These are phyloP conservation scores for Albugo laibachii DNA, from an alignment of 352 stramenopile species.

Conservation along the genomic window DNA sequence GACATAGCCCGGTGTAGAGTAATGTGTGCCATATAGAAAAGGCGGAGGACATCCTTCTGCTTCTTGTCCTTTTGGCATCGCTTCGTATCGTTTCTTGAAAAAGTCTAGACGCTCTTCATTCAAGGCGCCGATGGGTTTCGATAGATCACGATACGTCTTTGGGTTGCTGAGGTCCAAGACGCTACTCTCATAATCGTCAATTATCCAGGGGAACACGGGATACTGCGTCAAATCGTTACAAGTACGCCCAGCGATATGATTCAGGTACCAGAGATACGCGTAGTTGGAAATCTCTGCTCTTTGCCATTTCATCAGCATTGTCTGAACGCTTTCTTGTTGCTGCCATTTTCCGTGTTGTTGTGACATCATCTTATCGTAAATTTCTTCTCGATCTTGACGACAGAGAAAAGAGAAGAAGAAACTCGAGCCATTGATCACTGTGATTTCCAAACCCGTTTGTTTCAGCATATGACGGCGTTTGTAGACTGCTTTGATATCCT, in stretches of 20 bases:
- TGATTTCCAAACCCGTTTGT: constrained; percentile 62
- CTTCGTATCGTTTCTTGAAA: constrained; percentile 76
- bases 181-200: constrained; percentile 70
- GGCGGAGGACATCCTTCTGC: constrained; percentile 61
- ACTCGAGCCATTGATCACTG: constrained; percentile 19
- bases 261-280: constrained; percentile 75
- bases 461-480: constrained; percentile 77
- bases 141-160: constrained; percentile 83
- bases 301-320: constrained; percentile 57
- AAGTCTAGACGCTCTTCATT: constrained; percentile 72
- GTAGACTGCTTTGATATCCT: constrained; percentile 52
- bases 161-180: constrained; percentile 65
- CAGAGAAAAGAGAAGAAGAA: constrained; percentile 73
- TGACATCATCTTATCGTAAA: constrained; percentile 47
- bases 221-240: constrained; percentile 86
- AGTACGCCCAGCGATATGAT: constrained; percentile 59
- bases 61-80: constrained; percentile 74
- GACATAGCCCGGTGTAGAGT: constrained; percentile 76
- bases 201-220: constrained; percentile 91
- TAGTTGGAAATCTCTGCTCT: constrained; percentile 85
- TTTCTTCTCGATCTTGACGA: constrained; percentile 37
- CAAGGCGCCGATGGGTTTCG: constrained; percentile 88
- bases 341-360: constrained; percentile 1
- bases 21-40: constrained; percentile 95
- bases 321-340: constrained; percentile 24